Base-by-base conservation (phyloP, 768 basidiomycete species). In the Mycena crocata region DNA sequence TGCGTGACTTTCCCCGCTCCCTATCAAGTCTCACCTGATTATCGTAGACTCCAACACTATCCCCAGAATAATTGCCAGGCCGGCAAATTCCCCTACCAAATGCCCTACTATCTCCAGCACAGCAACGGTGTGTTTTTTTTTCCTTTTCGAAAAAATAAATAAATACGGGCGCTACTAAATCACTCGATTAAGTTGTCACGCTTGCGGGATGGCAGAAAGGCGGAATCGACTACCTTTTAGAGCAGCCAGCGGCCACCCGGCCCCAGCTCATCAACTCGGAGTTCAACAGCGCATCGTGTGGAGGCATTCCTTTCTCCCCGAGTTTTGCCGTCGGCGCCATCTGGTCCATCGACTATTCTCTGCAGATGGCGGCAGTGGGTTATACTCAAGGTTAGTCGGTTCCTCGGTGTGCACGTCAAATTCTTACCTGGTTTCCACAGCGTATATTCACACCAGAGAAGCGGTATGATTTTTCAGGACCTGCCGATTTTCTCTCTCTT, bases 371-470 rank as follows among this genome's bases (percentile, higher is more conserved):
- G 19, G 74, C 78, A 13, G 77, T 82, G 21, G 85, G 85, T 15
- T 88, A 84, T 74, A 77, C 76, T 19, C 64, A 66, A 66, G 69
- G 69, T 70, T 9, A 37, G 57, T 34, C 15, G 14, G 13, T 45
- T 19, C 3, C 31, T 17, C 19, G 45, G 14, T 31, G 9, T 17
- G 19, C 1, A 26, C 31, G 14, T 14, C 4, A 9, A 2, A 5
- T 49, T 14, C 54, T 61, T 12, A 56, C 10, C 32, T 8, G 15
- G 24, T 4, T 39, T 58, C 21, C 32, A 82, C 80, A 31, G 85
- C 84, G 13, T 85, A 83, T 59, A 70, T 87, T n/a, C 86, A 88
- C 66, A 86, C 86, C 15, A 83, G 87, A 45, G 86, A 87, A 73
- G 79, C 77, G n/a, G 64, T 65, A 58, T n/a, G 64, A 40, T 51